Percentiles rank a stretch among this genome's conserved stretches.
Evolutionary conservation across 1,139 yeast species (phyloP).

Genomic region (Geotrichum reessii): DNA sequence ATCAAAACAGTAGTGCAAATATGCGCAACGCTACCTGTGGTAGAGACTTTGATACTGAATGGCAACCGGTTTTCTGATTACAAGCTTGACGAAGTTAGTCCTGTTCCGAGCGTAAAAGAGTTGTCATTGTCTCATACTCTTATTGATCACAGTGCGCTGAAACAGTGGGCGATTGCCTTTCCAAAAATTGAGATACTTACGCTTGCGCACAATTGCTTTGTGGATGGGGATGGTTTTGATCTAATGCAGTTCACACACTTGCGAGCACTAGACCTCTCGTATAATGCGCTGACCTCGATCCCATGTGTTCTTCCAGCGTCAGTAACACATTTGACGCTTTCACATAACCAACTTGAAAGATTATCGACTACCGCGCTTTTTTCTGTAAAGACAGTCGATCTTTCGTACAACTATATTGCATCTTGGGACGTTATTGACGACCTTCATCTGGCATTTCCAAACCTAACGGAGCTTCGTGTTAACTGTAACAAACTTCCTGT

Average conservation of each 20-base stretch:
- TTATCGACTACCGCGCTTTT: not conserved
- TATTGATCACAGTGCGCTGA: constrained; percentile 29
- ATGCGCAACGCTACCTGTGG: constrained; percentile 35
- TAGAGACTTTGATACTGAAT: constrained; percentile 49
- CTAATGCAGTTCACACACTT: constrained; percentile 24
- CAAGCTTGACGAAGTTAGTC: not conserved
- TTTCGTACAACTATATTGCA: constrained; percentile 16
- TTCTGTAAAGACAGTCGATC: constrained; percentile 6
- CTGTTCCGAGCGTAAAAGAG: constrained; percentile 23
- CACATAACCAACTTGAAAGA: constrained; percentile 25
- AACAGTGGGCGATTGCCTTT: constrained; percentile 37
- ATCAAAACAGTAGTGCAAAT: constrained; percentile 41
- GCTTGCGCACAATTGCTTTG: constrained; percentile 45
- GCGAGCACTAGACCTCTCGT: constrained; percentile 42
- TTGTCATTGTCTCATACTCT: constrained; percentile 40
- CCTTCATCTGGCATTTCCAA: constrained; percentile 37
- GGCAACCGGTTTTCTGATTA: constrained; percentile 55
- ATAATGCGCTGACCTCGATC: constrained; percentile 38
- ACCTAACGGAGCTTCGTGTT: constrained; percentile 44
- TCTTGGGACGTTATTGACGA: constrained; percentile 49
- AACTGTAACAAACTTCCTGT: constrained; percentile 49
- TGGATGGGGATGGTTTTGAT: not conserved
- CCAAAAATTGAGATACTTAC: constrained; percentile 43
- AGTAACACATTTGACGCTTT: constrained; percentile 21
- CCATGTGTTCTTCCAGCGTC: constrained; percentile 30